Evolutionary conservation across 495 filamentous ascomycete species (phyloP).

Genomic region (Penicillium cinerascens): DNA sequence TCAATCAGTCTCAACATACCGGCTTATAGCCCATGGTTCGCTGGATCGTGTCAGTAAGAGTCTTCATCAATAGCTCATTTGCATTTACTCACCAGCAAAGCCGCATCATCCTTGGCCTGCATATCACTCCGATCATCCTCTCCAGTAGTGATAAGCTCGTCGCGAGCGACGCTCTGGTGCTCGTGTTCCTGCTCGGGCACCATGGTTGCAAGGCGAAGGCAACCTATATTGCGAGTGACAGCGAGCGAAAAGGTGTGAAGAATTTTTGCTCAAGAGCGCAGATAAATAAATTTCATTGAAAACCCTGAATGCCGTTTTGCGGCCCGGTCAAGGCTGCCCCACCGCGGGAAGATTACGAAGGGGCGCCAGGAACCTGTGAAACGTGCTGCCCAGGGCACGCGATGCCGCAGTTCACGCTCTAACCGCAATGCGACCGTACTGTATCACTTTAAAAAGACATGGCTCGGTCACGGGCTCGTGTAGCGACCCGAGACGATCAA

Average conservation of each 20-base stretch:
- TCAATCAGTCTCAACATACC: conserved; percentile 25
- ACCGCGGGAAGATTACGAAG: neutral
- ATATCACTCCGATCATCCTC: conserved; percentile 30
- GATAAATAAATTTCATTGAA: neutral
- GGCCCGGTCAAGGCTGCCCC: neutral
- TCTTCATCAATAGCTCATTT: neutral
- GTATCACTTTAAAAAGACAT: too few relatives aligned
- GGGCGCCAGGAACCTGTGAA: too few relatives aligned
- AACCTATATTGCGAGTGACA: neutral
- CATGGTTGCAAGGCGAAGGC: conserved; percentile 6
- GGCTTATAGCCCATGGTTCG: conserved; percentile 49
- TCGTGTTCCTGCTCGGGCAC: conserved; percentile 12
- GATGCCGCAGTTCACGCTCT: too few relatives aligned
- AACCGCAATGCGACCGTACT: too few relatives aligned
- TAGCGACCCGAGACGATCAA: too few relatives aligned
- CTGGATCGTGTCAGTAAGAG: conserved; percentile 25
- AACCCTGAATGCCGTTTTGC: neutral
- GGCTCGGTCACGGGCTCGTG: too few relatives aligned
- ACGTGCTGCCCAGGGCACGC: too few relatives aligned
- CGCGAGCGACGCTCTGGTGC: conserved; percentile 24
- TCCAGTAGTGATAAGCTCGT: conserved; percentile 20
- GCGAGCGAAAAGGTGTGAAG: neutral
- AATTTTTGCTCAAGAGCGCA: neutral
- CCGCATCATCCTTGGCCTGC: conserved; percentile 41
- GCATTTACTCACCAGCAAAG: conserved; percentile 35